Evolutionary conservation across 2,329 filamentous ascomycete species (phyloP).

Genomic region (Botrytis byssoidea): DNA sequence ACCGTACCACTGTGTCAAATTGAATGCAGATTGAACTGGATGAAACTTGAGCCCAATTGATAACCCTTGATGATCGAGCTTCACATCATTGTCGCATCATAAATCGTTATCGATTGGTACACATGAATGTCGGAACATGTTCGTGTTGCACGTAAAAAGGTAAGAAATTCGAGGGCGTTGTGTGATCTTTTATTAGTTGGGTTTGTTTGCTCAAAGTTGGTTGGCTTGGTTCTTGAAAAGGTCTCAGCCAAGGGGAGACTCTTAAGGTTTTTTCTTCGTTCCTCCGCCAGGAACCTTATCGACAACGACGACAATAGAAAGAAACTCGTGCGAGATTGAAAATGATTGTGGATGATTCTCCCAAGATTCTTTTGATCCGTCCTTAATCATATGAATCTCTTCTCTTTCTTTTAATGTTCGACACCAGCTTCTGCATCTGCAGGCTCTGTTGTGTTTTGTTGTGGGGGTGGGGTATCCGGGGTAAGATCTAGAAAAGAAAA

Average conservation of each 20-base stretch:
- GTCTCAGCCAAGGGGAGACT: neutral
- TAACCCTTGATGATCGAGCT: neutral
- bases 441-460: neutral
- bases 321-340: too few species aligned
- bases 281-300: too few species aligned
- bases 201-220: neutral
- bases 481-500: neutral
- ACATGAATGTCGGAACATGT: neutral
- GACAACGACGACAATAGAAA: neutral
- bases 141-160: neutral
- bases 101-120: neutral
- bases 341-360: neutral
- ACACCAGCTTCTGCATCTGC: neutral
- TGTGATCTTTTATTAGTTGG: neutral
- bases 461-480: conserved; percentile 7
- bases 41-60: neutral
- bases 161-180: neutral
- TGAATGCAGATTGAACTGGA: neutral
- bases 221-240: neutral
- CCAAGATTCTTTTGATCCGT: neutral
- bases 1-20: neutral
- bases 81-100: neutral
- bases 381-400: too few species aligned
- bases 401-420: neutral
- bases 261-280: neutral